phyloP scores from a whole-genome alignment of 1,139 yeast genomes.

The Hansenula lynferdii region DNA sequence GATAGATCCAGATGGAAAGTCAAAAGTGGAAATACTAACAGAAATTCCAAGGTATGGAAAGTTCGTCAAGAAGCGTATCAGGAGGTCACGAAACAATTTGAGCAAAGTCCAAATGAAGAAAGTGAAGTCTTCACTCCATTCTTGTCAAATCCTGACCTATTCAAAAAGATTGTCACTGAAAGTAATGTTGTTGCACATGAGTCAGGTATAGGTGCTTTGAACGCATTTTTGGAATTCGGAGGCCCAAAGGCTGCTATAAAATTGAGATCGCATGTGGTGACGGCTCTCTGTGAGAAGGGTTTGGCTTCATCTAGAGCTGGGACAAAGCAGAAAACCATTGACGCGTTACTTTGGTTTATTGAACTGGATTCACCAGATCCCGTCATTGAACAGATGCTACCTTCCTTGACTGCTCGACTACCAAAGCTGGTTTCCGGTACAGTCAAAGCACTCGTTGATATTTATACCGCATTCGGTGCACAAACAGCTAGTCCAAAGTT shows the following conservation, averaged over 20 bases:
- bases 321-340: slow-evolving; percentile 63
- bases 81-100: slow-evolving; percentile 52
- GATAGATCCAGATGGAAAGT: too few species aligned
- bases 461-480: slow-evolving; percentile 70
- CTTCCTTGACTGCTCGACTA: slow-evolving; percentile 54
- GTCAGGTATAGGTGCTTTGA: slow-evolving; percentile 57
- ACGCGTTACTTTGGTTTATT: slow-evolving; percentile 55
- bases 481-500: slow-evolving; percentile 56
- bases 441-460: slow-evolving; percentile 47
- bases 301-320: slow-evolving; percentile 71
- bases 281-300: slow-evolving; percentile 67
- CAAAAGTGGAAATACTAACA: not conserved
- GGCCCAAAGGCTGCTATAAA: slow-evolving; percentile 37
- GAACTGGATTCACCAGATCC: slow-evolving; percentile 66
- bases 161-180: slow-evolving; percentile 63
- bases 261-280: slow-evolving; percentile 43
- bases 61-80: slow-evolving; percentile 80
- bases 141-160: slow-evolving; percentile 42
- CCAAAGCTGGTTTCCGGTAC: slow-evolving; percentile 82
- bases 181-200: slow-evolving; percentile 93
- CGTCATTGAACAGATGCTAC: slow-evolving; percentile 63
- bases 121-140: slow-evolving; percentile 48
- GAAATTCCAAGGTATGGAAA: slow-evolving; percentile 59
- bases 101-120: slow-evolving; percentile 47
- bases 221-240: slow-evolving; percentile 55